phyloP scores from a whole-genome alignment of 139 green algal species.

The Ulvella scutata region DNA sequence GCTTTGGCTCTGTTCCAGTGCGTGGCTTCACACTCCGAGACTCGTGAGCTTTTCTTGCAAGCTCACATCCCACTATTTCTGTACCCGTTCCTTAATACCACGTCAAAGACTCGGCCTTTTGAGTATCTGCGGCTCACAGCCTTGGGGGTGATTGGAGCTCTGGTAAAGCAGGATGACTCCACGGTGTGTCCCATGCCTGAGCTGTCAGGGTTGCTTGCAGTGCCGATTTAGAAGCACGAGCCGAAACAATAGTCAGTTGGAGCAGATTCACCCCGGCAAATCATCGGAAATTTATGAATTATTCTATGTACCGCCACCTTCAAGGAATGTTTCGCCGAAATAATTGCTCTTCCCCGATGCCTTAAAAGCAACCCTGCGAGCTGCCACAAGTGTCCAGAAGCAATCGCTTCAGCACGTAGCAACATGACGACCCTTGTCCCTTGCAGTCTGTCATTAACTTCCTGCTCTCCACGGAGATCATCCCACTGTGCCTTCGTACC shows the following conservation, averaged over 20 bases:
- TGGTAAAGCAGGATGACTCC: slow-evolving; percentile 63
- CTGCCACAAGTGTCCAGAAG: no score
- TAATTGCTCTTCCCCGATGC: no score
- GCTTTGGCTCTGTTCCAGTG: slow-evolving; percentile 94
- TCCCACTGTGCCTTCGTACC: slow-evolving; percentile 93
- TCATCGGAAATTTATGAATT: no score
- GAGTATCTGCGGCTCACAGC: slow-evolving; percentile 96
- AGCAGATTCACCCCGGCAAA: no score
- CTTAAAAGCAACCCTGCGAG: no score
- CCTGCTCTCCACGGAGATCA: slow-evolving; percentile 97
- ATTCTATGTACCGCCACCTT: no score
- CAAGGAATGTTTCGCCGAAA: no score
- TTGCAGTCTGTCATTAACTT: slow-evolving; percentile 87
- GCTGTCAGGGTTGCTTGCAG: no score
- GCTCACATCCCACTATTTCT: slow-evolving; percentile 95
- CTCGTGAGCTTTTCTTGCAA: slow-evolving; percentile 80
- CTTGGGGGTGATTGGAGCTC: slow-evolving; percentile 90
- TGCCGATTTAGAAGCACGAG: no score
- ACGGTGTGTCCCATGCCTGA: slow-evolving; percentile 38
- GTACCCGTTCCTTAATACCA: slow-evolving; percentile 98
- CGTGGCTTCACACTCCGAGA: slow-evolving; percentile 91
- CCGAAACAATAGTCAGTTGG: no score
- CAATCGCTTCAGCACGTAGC: no score
- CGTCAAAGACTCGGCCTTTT: slow-evolving; percentile 92
- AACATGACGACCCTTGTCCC: no score